These are phyloP conservation scores for Ustilago hordei DNA, from an alignment of 1,284 basidiomycete species.

Conservation along the genomic window DNA sequence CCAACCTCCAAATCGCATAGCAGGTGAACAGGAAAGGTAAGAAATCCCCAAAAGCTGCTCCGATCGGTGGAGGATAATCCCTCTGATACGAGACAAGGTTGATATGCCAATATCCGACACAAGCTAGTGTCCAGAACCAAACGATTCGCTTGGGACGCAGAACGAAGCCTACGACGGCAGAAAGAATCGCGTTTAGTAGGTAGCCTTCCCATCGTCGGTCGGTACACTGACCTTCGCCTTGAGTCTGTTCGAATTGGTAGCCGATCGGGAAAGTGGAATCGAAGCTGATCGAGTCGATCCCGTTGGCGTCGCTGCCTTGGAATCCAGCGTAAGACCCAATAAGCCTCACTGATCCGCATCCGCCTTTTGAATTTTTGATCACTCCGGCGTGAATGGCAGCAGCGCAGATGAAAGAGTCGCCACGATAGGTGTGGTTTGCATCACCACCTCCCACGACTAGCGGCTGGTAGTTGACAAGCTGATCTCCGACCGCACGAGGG, in stretches of 20 bases:
- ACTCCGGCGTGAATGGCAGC: slow-evolving; percentile 81
- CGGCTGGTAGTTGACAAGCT: slow-evolving; percentile 77
- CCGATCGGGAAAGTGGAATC: slow-evolving; percentile 79
- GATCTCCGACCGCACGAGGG: slow-evolving; percentile 79
- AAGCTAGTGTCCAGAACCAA: slow-evolving; percentile 78
- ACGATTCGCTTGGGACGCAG: slow-evolving; percentile 80
- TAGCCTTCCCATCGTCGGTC: slow-evolving; percentile 75
- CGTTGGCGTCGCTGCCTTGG: slow-evolving; percentile 75
- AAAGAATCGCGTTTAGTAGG: slow-evolving; percentile 69
- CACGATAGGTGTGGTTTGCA: slow-evolving; percentile 74
- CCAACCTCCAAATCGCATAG: slow-evolving; percentile 83
- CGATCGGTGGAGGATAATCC: slow-evolving; percentile 72
- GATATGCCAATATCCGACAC: slow-evolving; percentile 89
- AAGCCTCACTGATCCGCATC: slow-evolving; percentile 80
- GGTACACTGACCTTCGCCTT: slow-evolving; percentile 74
- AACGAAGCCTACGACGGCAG: slow-evolving; percentile 79
- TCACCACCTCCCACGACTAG: slow-evolving; percentile 83
- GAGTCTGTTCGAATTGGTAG: slow-evolving; percentile 72
- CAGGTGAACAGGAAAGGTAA: slow-evolving; percentile 82
- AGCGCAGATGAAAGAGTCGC: slow-evolving; percentile 86
- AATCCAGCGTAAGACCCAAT: slow-evolving; percentile 80
- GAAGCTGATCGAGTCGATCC: slow-evolving; percentile 80
- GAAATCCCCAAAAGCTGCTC: slow-evolving; percentile 80
- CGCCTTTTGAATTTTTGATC: slow-evolving; percentile 77
- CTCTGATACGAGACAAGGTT: slow-evolving; percentile 82